Evolutionary conservation across 495 filamentous ascomycete genomes (phyloP), one percentile per base, ranked within the genome.

Genomic region (Cercophora sp.): DNA sequence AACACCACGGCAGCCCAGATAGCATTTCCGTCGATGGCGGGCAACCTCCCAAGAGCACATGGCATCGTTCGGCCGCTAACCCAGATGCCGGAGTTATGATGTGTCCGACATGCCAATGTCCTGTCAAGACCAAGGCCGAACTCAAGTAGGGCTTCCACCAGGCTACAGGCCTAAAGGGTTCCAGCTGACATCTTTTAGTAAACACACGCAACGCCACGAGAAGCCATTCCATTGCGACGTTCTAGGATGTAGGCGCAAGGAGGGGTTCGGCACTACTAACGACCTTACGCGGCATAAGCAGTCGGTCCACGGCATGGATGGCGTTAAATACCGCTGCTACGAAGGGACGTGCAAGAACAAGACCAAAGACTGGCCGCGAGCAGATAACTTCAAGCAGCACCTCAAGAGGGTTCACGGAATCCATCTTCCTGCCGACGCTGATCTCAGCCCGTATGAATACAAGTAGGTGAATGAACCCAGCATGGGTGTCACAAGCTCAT

Each of bases 381-480:
- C 86, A 45, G 93, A 98, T 66, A 98, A 98, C 57, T 98, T 96
- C 68, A 84, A 83, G 61, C 84, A 87, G 50, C 93, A 98, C 59
- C 75, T 95, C 37, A 78, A 77, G 51, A 81, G 87, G n/a, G 85
- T 93, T 62, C 92, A 98, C 34, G 5, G 50, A 1, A 62, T 64
- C 0, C 23, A 51, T 0, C 6, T 32, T 8, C 27, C 56, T 22
- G 24, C 66, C 18, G 73, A 79, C 3, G 70, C 78, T 26, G 73
- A 84, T 54, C 59, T 76, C 2, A 73, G 79, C 4, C 56, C 65
- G 11, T 74, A 86, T 19, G 64, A 83, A 42, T 70, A 70, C 48
- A 76, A 64, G 86, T 86, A 69, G 61, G 74, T 58, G 13, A 19
- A 23, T 22, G 20, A 5, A 11, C 20, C 13, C 4, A 34, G 9